phyloP scores from a whole-genome alignment of 192 early-diverging fungal genomes.

The Coemansia sp. region DNA sequence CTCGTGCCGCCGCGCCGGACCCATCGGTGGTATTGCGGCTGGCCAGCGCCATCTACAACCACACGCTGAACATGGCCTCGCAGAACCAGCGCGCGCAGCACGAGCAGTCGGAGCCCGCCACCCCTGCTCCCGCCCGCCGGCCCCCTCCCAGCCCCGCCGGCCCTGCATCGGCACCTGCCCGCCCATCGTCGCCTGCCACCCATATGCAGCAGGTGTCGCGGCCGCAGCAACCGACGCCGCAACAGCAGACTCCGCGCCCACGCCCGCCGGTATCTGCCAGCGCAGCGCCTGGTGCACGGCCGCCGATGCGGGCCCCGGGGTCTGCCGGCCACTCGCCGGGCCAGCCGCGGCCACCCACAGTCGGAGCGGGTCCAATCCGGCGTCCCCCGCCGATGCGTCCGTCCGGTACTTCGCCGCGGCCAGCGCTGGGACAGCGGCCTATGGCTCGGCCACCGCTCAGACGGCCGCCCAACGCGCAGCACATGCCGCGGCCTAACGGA shows the following conservation, averaged over 20 bases:
- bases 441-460: neutral
- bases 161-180: neutral
- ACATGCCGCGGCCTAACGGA: neutral
- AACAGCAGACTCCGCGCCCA: neutral
- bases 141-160: too few species aligned
- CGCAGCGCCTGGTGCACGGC: neutral
- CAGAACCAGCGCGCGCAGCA: conserved; percentile 26
- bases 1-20: conserved; percentile 11
- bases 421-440: neutral
- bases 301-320: conserved; percentile 1
- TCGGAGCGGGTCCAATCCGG: neutral
- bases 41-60: conserved; percentile 52
- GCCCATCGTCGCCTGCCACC: conserved; percentile 1
- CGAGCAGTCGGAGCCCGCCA: neutral
- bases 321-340: neutral
- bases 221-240: conserved; percentile 4
- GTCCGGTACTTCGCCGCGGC: too few species aligned
- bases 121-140: neutral
- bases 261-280: neutral
- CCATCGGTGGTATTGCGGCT: conserved; percentile 41
- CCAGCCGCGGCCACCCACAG: neutral
- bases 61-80: conserved; percentile 39
- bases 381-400: conserved; percentile 2
- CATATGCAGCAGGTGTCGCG: neutral
- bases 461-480: neutral